Base-by-base conservation (phyloP, 139 green algal species). In the Eudorina sp. region DNA sequence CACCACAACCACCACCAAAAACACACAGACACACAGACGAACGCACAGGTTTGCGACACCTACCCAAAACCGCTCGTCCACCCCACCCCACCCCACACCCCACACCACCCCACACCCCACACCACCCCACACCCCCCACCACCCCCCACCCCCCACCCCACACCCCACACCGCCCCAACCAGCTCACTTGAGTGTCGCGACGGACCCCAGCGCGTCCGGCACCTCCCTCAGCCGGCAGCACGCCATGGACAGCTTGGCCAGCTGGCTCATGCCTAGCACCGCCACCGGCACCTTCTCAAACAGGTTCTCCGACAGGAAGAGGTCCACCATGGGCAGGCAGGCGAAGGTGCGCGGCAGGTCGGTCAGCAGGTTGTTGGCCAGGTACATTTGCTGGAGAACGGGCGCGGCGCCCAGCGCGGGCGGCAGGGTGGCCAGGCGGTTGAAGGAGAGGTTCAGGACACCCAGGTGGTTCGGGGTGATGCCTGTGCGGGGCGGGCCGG, bases 371-470 rank as follows among this genome's bases (percentile, higher is more conserved):
- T 93, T 93, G 87, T 88, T 84, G 53, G 90, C 82, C 73, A 90
- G 58, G 76, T 90, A 92, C 84, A 90, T 88, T 31, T 78, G 89
- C 91, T 94, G 91, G 77, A 94, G 89, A 38, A 92, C 86, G 5
- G 90, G 89, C 27, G 87, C 48, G 18, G 53, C 77, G 21, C 91
- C 91, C 70, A 94, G 77, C 11, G 88, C 78, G 25, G 76, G 14
- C 0, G 90, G 90, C 62, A 94, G 77, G 21, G 53, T 19, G 21
- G 64, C 58, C n/a, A 95, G 84, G 40, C 53, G 70, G 90, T 95
- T 95, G 89, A 92, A 93, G 25, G 90, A 92, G 41, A 94, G 43
- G 85, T 94, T 91, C 4, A 94, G 84, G 23, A 95, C 92, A 31
- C 88, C 86, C 53, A 95, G 87, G 23, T 86, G 76, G 29, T 79